phyloP scores from a whole-genome alignment of 495 filamentous ascomycete genomes.

The Podospora conica region DNA sequence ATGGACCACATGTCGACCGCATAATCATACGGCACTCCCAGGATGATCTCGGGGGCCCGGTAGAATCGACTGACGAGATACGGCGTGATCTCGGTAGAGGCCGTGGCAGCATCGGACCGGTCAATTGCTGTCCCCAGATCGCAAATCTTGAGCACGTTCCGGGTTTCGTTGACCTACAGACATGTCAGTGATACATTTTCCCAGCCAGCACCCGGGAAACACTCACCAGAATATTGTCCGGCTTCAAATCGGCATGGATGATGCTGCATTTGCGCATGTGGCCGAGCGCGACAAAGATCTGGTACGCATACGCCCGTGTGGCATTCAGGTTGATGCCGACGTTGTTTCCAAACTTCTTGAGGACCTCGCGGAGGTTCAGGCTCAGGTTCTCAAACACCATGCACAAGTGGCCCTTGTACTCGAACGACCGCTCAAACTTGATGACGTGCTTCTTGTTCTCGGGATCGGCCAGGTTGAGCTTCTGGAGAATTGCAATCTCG shows the following conservation, averaged over 20 bases:
- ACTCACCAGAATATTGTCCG: slow-evolving; percentile 82
- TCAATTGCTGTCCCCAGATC: slow-evolving; percentile 93
- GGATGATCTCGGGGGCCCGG: slow-evolving; percentile 91
- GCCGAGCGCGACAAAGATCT: slow-evolving; percentile 85
- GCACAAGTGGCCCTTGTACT: slow-evolving; percentile 92
- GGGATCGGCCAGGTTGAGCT: slow-evolving; percentile 73
- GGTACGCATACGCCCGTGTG: slow-evolving; percentile 81
- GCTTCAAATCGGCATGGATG: slow-evolving; percentile 92
- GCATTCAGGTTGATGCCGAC: slow-evolving; percentile 83
- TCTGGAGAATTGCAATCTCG: slow-evolving; percentile 84
- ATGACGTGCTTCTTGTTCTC: slow-evolving; percentile 91
- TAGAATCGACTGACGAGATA: slow-evolving; percentile 97
- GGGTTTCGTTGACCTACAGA: slow-evolving; percentile 65
- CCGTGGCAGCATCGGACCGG: slow-evolving; percentile 59
- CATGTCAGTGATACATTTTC: slow-evolving; percentile 1
- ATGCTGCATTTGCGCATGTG: slow-evolving; percentile 87
- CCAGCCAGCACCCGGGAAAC: background rate
- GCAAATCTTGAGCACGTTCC: slow-evolving; percentile 85
- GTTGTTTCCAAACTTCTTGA: slow-evolving; percentile 94
- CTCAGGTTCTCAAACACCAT: slow-evolving; percentile 95
- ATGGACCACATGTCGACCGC: slow-evolving; percentile 97
- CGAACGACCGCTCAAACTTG: slow-evolving; percentile 76
- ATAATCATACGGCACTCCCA: slow-evolving; percentile 91
- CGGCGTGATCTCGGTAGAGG: slow-evolving; percentile 76
- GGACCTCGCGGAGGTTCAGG: slow-evolving; percentile 87